Percentiles rank a stretch among this genome's conserved stretches.
Evolutionary conservation across 768 basidiomycete genomes (phyloP).

Genomic region (Pleurotus pulmonarius): DNA sequence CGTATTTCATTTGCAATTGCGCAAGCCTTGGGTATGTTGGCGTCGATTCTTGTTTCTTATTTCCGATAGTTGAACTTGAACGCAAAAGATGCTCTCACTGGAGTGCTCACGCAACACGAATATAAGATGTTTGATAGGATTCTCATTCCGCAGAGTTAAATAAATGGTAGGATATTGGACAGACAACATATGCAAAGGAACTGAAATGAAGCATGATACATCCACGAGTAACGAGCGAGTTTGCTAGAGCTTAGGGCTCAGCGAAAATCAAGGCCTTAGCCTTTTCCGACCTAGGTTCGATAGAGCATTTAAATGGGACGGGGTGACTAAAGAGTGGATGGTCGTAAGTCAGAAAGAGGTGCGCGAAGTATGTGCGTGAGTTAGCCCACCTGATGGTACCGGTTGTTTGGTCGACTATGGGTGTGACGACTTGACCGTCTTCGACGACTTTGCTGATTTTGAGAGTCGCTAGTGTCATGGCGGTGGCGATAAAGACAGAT

Average conservation of each 20-base stretch:
- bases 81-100: too few relatives aligned
- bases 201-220: too few relatives aligned
- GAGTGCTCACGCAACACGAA: too few relatives aligned
- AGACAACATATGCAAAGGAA: too few relatives aligned
- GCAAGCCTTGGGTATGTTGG: background rate
- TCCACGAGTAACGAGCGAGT: too few relatives aligned
- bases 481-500: conserved; percentile 36
- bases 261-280: conserved; percentile 34
- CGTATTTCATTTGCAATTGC: background rate
- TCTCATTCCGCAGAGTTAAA: too few relatives aligned
- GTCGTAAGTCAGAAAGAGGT: background rate
- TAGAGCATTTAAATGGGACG: conserved; percentile 34
- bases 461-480: conserved; percentile 39
- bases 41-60: too few relatives aligned
- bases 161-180: too few relatives aligned
- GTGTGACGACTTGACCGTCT: conserved; percentile 24
- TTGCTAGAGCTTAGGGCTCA: conserved; percentile 10
- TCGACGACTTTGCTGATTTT: conserved; percentile 29
- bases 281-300: conserved; percentile 36
- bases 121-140: too few relatives aligned
- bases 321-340: conserved; percentile 30
- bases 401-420: conserved; percentile 35
- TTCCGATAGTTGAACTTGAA: too few relatives aligned
- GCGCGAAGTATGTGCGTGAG: too few relatives aligned
- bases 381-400: conserved; percentile 41